Evolutionary conservation across 176 grass and related monocot species (phyloP).

Genomic region (Rhipidocladum racemiflorum): DNA sequence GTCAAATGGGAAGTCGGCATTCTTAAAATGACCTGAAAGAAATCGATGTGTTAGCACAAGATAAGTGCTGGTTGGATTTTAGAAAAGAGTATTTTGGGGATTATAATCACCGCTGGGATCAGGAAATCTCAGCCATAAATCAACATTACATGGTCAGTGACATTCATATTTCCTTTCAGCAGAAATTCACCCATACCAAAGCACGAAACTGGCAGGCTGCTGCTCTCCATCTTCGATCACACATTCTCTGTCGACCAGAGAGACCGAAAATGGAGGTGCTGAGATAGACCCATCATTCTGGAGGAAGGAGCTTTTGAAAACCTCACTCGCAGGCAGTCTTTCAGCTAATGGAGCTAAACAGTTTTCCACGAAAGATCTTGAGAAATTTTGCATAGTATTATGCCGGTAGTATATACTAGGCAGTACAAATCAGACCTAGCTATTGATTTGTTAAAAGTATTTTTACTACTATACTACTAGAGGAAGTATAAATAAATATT

Average conservation of each 20-base stretch:
- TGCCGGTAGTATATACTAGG: too few species aligned
- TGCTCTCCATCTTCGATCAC: slow-evolving; percentile 17
- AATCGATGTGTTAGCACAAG: not conserved
- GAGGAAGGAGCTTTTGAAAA: slow-evolving; percentile 48
- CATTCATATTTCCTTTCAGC: slow-evolving; percentile 32
- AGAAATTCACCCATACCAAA: slow-evolving; percentile 33
- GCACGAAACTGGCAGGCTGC: slow-evolving; percentile 4
- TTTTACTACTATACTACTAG: too few species aligned
- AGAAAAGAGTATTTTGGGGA: not conserved
- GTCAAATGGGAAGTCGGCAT: slow-evolving; percentile 32
- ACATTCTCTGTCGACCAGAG: slow-evolving; percentile 28
- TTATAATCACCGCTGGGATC: slow-evolving; percentile 15
- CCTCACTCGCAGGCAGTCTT: slow-evolving; percentile 28
- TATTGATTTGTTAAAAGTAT: too few species aligned
- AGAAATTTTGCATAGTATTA: too few species aligned
- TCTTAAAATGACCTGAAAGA: slow-evolving; percentile 36
- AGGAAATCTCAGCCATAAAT: slow-evolving; percentile 39
- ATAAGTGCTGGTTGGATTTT: not conserved
- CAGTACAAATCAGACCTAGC: too few species aligned
- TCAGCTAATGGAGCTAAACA: slow-evolving; percentile 43
- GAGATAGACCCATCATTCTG: slow-evolving; percentile 27
- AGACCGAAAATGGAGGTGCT: slow-evolving; percentile 22
- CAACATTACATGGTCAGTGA: not conserved
- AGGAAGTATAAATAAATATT: too few species aligned
- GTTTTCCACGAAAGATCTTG: slow-evolving; percentile 50